phyloP scores from a whole-genome alignment of 345 rosid genomes.

The Gynandropsis gynandra region DNA sequence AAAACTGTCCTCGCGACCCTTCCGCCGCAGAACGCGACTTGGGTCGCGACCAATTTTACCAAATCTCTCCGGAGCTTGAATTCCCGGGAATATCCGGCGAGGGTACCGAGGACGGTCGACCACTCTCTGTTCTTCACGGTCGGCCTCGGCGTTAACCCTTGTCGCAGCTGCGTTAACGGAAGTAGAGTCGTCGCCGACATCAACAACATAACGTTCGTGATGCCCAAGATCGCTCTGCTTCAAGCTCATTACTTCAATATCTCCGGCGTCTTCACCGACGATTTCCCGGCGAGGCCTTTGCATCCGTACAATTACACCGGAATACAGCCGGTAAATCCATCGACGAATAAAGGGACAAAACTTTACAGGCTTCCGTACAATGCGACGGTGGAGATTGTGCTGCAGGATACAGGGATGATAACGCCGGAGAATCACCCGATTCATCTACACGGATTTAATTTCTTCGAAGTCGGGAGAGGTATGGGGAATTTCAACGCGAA shows the following conservation, averaged over 20 bases:
- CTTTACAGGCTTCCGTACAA: slow-evolving; percentile 54
- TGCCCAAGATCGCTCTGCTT: slow-evolving; percentile 60
- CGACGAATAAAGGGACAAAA: slow-evolving; percentile 58
- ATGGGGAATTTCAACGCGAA: slow-evolving; percentile 53
- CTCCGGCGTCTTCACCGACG: slow-evolving; percentile 63
- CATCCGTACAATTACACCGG: slow-evolving; percentile 54
- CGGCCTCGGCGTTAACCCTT: slow-evolving; percentile 64
- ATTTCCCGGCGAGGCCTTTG: slow-evolving; percentile 63
- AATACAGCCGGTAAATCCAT: slow-evolving; percentile 38
- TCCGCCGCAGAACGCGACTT: slow-evolving; percentile 61
- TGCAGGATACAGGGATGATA: slow-evolving; percentile 75
- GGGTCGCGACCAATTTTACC: slow-evolving; percentile 41
- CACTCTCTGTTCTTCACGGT: slow-evolving; percentile 57
- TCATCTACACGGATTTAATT: slow-evolving; percentile 54
- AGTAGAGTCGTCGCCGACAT: slow-evolving; percentile 56
- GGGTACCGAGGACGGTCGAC: slow-evolving; percentile 51
- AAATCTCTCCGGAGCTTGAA: slow-evolving; percentile 57
- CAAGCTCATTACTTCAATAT: slow-evolving; percentile 70
- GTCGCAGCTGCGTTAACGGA: slow-evolving; percentile 51
- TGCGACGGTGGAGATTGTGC: slow-evolving; percentile 57
- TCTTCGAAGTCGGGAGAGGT: slow-evolving; percentile 66
- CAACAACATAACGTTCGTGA: slow-evolving; percentile 67
- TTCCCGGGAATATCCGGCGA: slow-evolving; percentile 46
- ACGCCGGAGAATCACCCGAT: slow-evolving; percentile 72
- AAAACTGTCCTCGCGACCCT: slow-evolving; percentile 28